phyloP scores from a whole-genome alignment of 2,329 filamentous ascomycete genomes.

The Ascochyta fabae region DNA sequence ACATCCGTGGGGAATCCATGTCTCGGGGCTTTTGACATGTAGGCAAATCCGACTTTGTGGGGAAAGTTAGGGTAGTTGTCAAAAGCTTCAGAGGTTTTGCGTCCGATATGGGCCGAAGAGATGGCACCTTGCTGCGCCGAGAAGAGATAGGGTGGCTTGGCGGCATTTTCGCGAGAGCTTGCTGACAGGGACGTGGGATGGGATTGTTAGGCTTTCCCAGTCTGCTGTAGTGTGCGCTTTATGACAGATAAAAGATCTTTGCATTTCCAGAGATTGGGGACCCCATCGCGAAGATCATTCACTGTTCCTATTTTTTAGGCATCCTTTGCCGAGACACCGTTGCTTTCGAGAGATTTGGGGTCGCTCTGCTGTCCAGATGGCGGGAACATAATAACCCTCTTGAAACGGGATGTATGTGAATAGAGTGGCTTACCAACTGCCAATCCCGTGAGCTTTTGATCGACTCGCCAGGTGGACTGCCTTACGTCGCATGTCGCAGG shows the following conservation, averaged over 20 bases:
- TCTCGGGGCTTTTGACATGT: background rate
- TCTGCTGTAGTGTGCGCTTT: background rate
- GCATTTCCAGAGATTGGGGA: background rate
- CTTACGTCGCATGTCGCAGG: background rate
- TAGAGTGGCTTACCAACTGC: background rate
- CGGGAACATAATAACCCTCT: background rate
- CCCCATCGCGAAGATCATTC: background rate
- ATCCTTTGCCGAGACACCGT: background rate
- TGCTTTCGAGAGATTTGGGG: background rate
- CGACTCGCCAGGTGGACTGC: background rate
- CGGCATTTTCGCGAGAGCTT: conserved; percentile 1
- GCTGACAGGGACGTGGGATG: conserved; percentile 9
- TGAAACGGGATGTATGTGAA: background rate
- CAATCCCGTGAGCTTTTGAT: background rate
- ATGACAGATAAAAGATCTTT: background rate
- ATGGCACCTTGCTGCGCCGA: background rate
- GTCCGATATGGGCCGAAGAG: conserved; percentile 12
- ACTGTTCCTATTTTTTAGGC: background rate
- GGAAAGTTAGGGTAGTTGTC: background rate
- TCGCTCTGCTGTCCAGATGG: background rate
- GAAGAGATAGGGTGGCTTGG: background rate
- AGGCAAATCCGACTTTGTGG: conserved; percentile 2
- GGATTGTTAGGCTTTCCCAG: background rate
- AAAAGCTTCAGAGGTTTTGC: background rate
- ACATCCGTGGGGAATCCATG: background rate